phyloP scores from a whole-genome alignment of 768 basidiomycete species.

The Cystobasidium onofrii region DNA sequence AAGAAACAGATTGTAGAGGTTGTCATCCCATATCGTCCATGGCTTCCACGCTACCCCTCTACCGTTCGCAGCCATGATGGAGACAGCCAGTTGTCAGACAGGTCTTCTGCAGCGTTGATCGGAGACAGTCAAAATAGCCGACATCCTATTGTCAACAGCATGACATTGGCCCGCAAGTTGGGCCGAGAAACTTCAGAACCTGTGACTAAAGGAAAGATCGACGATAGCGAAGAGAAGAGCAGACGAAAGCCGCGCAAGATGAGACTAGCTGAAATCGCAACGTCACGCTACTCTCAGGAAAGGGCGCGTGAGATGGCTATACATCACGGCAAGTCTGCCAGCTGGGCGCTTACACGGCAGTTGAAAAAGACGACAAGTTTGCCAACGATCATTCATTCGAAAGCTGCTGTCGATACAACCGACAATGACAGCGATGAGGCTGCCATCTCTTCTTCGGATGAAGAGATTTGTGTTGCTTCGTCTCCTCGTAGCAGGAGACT shows the following conservation, averaged over 20 bases:
- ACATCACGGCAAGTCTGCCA: not conserved
- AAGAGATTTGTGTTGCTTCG: not conserved
- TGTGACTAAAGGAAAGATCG: not conserved
- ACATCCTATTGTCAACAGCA: not conserved
- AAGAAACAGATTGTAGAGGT: slow-evolving; percentile 2
- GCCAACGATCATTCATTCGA: not conserved
- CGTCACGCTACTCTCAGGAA: not conserved
- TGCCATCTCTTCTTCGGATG: not conserved
- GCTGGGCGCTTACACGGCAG: not conserved
- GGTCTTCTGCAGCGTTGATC: not conserved
- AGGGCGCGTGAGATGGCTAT: not conserved
- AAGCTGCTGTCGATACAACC: not conserved
- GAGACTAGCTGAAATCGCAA: not conserved
- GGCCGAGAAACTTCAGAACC: not conserved
- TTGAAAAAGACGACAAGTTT: not conserved
- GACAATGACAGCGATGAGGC: not conserved
- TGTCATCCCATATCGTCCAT: slow-evolving; percentile 11
- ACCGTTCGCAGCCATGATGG: not conserved
- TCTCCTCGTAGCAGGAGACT: not conserved
- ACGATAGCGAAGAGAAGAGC: not conserved
- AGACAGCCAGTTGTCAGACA: not conserved
- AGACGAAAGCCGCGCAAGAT: not conserved
- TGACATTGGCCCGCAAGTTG: not conserved
- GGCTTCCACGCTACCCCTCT: not conserved
- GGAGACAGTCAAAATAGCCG: not conserved